Percentiles rank a stretch among this genome's conserved stretches.
phyloP scores from a whole-genome alignment of 306 rosid species.

The Fragaria nilgerrensis region DNA sequence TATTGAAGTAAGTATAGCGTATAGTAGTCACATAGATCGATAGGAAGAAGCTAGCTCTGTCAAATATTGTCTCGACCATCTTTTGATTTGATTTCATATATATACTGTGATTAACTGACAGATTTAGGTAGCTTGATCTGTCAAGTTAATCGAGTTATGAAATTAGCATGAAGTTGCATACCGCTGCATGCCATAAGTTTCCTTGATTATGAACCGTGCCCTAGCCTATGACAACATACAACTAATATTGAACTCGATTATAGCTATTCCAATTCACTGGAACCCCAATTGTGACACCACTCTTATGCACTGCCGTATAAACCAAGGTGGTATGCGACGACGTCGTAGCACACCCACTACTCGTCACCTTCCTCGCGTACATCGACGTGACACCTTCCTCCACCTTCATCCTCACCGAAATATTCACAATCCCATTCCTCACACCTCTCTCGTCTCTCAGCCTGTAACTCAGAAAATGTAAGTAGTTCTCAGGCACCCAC shows the following conservation, averaged over 20 bases:
- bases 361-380: neutral
- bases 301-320: neutral
- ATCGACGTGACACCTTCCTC: neutral
- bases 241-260: neutral
- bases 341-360: neutral
- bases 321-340: neutral
- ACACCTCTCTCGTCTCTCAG: conserved; percentile 51
- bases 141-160: neutral
- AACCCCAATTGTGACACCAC: conserved; percentile 49
- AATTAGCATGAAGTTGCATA: neutral
- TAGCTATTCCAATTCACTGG: conserved; percentile 26
- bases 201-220: conserved; percentile 5
- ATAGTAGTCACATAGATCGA: no score
- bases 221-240: no score
- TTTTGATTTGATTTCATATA: no score
- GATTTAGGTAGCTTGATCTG: no score
- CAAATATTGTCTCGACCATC: no score
- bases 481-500: conserved; percentile 42
- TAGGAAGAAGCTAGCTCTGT: no score
- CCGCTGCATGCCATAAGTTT: neutral
- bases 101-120: no score
- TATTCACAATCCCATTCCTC: conserved; percentile 66
- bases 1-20: no score
- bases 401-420: conserved; percentile 49
- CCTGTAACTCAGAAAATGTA: conserved; percentile 71